Conservation (phyloP, 768 basidiomycete species). For the Phanerochaete carnosa region DNA sequence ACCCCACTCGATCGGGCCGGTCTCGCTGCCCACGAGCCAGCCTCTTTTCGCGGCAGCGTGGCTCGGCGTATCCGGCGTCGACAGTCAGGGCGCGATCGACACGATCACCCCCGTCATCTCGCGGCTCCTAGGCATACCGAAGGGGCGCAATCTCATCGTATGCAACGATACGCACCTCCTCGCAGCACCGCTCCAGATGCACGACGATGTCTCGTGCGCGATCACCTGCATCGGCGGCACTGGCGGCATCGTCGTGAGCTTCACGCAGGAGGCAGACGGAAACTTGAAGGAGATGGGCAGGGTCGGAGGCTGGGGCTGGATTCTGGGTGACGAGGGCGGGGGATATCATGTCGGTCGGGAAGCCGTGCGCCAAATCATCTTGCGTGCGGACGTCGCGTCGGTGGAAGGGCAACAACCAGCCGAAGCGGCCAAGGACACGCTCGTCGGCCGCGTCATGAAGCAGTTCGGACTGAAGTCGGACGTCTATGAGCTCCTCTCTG, state of each 20-base stretch:
- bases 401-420: constrained; percentile 21
- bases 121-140: constrained; percentile 53
- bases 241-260: constrained; percentile 72
- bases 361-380: constrained; percentile 63
- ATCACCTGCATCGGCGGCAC: constrained; percentile 80
- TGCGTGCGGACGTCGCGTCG: constrained; percentile 50
- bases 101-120: constrained; percentile 54
- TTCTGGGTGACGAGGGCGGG: constrained; percentile 81
- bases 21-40: constrained; percentile 33
- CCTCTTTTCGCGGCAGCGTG: constrained; percentile 64
- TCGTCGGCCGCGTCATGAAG: constrained; percentile 47
- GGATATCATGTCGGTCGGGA: constrained; percentile 80
- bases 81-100: constrained; percentile 61
- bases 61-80: constrained; percentile 83
- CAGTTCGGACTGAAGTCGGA: constrained; percentile 49
- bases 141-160: constrained; percentile 53
- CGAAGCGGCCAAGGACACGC: constrained; percentile 16
- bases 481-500: constrained; percentile 62
- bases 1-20: constrained; percentile 32
- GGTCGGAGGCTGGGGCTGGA: constrained; percentile 82
- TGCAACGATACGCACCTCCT: constrained; percentile 86
- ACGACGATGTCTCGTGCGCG: constrained; percentile 56
- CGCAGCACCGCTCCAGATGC: constrained; percentile 68
- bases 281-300: constrained; percentile 62
- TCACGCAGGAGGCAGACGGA: constrained; percentile 39